phyloP scores from a whole-genome alignment of 495 filamentous ascomycete genomes.

The Talaromyces ruber region DNA sequence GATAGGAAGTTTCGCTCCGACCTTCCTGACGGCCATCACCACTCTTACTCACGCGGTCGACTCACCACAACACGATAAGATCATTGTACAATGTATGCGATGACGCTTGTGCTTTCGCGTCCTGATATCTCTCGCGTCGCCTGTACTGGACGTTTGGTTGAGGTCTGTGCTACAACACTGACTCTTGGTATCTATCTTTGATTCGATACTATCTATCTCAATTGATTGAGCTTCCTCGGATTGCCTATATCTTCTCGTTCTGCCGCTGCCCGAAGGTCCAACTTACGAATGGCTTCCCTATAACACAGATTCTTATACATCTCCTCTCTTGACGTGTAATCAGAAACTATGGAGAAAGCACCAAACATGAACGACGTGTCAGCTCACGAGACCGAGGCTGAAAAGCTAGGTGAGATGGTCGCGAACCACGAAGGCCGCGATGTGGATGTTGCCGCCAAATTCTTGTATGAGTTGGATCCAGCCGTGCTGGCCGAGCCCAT shows the following conservation, averaged over 20 bases:
- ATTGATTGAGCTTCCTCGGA: background rate
- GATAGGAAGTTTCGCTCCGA: slow-evolving; percentile 1
- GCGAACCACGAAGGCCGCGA: background rate
- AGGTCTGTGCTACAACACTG: background rate
- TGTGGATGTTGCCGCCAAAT: slow-evolving; percentile 16
- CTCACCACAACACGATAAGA: background rate
- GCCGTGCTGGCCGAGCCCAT: slow-evolving; percentile 9
- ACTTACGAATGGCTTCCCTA: background rate
- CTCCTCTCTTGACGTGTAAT: background rate
- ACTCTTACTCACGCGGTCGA: background rate
- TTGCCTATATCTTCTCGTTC: background rate
- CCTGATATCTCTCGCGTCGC: background rate
- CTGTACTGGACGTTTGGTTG: background rate
- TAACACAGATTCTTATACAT: background rate
- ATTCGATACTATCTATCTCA: background rate
- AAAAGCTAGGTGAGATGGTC: background rate
- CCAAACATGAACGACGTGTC: background rate
- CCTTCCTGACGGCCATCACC: background rate
- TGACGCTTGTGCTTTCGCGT: background rate
- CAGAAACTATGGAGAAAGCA: background rate
- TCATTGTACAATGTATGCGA: background rate
- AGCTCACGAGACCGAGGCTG: background rate
- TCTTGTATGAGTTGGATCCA: slow-evolving; percentile 3
- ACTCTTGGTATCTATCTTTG: background rate
- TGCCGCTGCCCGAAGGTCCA: background rate